phyloP scores from a whole-genome alignment of 352 stramenopile species.

The Globisporangium spinosum region DNA sequence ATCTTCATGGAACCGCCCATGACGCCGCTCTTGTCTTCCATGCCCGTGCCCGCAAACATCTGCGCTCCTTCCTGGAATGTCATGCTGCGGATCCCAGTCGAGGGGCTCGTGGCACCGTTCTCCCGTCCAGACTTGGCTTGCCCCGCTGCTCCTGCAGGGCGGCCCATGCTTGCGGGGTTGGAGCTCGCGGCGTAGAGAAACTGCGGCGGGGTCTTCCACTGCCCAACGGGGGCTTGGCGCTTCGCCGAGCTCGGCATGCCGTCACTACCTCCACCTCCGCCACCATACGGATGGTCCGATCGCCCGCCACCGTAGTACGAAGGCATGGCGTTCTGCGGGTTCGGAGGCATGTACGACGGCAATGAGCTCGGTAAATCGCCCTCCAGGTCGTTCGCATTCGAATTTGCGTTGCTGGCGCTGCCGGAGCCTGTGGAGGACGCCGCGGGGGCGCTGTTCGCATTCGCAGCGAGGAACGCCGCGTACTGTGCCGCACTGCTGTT shows the following conservation, averaged over 20 bases:
- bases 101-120: slow-evolving; percentile 36
- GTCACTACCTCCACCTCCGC: not conserved
- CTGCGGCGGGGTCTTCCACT: slow-evolving; percentile 64
- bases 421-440: not conserved
- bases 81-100: slow-evolving; percentile 58
- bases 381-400: slow-evolving; percentile 27
- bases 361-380: slow-evolving; percentile 69
- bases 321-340: slow-evolving; percentile 10
- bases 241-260: slow-evolving; percentile 28
- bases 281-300: not conserved
- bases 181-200: slow-evolving; percentile 35
- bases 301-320: slow-evolving; percentile 32
- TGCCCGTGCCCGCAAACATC: slow-evolving; percentile 21
- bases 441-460: not conserved
- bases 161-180: slow-evolving; percentile 1
- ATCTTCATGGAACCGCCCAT: slow-evolving; percentile 36
- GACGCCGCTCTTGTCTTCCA: slow-evolving; percentile 19
- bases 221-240: slow-evolving; percentile 43
- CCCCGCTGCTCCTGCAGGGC: not conserved
- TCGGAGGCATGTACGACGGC: slow-evolving; percentile 64
- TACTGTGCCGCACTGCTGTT: slow-evolving; percentile 16
- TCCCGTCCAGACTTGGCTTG: slow-evolving; percentile 9
- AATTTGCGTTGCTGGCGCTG: not conserved
- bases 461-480: slow-evolving; percentile 13
- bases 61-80: slow-evolving; percentile 46